Evolutionary conservation across 2,329 filamentous ascomycete genomes (phyloP), one percentile per base, ranked within the genome.

Genomic region (Fonsecaea multimorphosa): DNA sequence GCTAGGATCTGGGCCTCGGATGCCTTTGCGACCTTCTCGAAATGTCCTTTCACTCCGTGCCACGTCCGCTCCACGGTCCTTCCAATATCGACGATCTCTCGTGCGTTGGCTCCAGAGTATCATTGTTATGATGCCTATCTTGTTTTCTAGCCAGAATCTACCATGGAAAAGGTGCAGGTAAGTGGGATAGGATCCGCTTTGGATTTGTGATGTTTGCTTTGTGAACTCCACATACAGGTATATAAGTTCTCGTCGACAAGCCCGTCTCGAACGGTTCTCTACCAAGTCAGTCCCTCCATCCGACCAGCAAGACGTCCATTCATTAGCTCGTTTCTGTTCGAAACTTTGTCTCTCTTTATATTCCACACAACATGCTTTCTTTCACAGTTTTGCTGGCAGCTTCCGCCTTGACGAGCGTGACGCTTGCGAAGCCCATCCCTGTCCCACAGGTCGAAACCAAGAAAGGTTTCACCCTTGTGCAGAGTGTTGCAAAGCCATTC

Each of bases 381-480:
- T 60, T 71, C 38, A 40, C 61, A 14, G 52, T 64, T 32, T 53
- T 64, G 62, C 57, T 71, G 57, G 64, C 68, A 11, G 34, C 65
- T 32, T 69, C 69, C 12, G 65, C 62, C 59, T 58, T 71, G 34
- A 63, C 63, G 22, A 58, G 63, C 32, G 44, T 55, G 22, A 61
- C 63, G 12, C 29, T 71, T 9, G 67, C 70, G 8, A 68, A 63
- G 38, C 70, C 70, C 7, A 58, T 68, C 19, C 68, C 67, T 12
- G 51, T 46, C 24, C 53, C 64, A 1, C 38, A 63, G 32, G 58
- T 60, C 31, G 34, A 44, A 8, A 63, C 68, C 9, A 69, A 57
- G 61, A 68, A 60, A 52, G 70, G 69, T 49, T 70, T 71, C 63
- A 71, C 69, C 22, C 59, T 72, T 60, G 67, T 66, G 12, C 68